Evolutionary conservation across 2,329 filamentous ascomycete genomes (phyloP), one percentile per base, ranked within the genome.

Genomic region (Hypoxylon rubiginosum): DNA sequence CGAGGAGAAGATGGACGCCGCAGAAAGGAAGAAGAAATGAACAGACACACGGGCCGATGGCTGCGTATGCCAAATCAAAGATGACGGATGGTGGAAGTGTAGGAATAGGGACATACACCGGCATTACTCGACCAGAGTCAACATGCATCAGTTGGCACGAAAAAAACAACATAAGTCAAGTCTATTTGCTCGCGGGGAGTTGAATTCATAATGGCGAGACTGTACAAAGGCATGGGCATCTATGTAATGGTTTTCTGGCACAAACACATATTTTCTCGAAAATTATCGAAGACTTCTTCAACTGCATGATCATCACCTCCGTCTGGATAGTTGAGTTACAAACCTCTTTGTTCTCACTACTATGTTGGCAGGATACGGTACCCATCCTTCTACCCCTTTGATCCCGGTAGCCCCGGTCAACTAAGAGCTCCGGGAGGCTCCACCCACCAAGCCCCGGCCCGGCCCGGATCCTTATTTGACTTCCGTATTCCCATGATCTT

Each of bases 1-100:
- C 70, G 95, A 98, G 83, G 88, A 92, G 74, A 94, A 91, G 83
- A 86, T 94, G 72, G 89, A 90, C 72, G 83, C 86, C 66, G 74
- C 88, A 75, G 86, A 90, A 74, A 79, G 80, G 76, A 91, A 89
- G 83, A 91, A 89, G 82, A 92, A 90, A 83, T 89, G 82, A 76
- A 68, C 10, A 43, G 26, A 39, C 34, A 30, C 19, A 39, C 13
- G n/a, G 41, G 3, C 15, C 17, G 21, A 10, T 15, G 39, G 34
- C 26, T 10, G 30, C 52, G 30, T 52, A 51, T 48, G 15, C 2
- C 21, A 39, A 63, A 30, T 41, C 36, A 34, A 48, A 13, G 50
- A 39, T 21, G 13, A 49, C 2, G 60, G 32, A 55, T 15, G 54
- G 50, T 39, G 51, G 62, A 56, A 41, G 49, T 68, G 67, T 61